phyloP scores from a whole-genome alignment of 306 rosid genomes.

The Parietaria judaica region DNA sequence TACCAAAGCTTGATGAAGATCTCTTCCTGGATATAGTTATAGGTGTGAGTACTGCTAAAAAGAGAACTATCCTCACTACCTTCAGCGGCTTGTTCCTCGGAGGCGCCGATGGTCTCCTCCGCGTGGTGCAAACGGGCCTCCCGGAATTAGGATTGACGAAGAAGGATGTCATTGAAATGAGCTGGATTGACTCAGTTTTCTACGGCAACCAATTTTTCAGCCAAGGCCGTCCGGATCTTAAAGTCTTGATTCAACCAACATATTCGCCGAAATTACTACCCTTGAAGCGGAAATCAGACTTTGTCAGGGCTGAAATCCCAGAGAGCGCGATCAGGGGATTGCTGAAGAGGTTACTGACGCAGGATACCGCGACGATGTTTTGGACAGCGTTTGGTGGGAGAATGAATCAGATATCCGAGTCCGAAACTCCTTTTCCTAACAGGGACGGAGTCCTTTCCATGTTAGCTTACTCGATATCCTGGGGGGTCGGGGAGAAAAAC shows the following conservation, averaged over 20 bases:
- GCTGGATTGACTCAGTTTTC: conserved; percentile 10
- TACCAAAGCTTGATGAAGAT: conserved; percentile 17
- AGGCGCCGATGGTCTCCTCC: not conserved
- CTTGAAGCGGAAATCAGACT: conserved; percentile 6
- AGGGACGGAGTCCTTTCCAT: not conserved
- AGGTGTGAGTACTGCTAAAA: not conserved
- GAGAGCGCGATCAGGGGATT: not conserved
- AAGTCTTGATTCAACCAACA: not conserved
- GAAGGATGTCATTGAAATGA: conserved; percentile 9
- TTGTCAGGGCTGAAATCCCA: not conserved
- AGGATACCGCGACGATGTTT: not conserved
- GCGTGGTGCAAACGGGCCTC: conserved; percentile 3
- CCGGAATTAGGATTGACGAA: conserved; percentile 13
- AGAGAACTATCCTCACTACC: not conserved
- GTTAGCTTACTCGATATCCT: not conserved
- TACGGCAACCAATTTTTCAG: too few species aligned
- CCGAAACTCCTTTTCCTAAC: not conserved
- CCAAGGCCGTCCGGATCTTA: not conserved
- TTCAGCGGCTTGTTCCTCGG: conserved; percentile 8
- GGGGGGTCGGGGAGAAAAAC: not conserved
- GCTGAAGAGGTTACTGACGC: not conserved
- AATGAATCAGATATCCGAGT: not conserved
- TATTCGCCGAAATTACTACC: not conserved
- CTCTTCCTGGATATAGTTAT: conserved; percentile 4
- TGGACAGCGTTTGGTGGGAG: not conserved